A percentile compares a stretch with the other conserved stretches of the same genome.
phyloP scores from a whole-genome alignment of 2,329 filamentous ascomycete species.

The Chrysosporium keratinophilum region DNA sequence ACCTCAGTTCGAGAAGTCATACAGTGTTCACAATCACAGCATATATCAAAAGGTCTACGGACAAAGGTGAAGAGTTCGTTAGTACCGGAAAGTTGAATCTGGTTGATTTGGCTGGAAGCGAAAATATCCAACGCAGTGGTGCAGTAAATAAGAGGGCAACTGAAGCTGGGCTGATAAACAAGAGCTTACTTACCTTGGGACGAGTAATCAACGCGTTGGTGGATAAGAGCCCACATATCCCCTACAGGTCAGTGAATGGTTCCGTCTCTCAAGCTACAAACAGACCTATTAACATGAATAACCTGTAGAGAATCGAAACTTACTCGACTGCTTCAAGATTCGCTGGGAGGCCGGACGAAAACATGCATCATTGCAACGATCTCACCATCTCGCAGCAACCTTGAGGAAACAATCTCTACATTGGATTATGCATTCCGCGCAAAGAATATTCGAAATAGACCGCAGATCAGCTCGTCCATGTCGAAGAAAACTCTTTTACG shows the following conservation, averaged over 20 bases:
- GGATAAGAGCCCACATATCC: slow-evolving; percentile 80
- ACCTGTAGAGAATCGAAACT: slow-evolving; percentile 77
- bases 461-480: slow-evolving; percentile 82
- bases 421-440: slow-evolving; percentile 95
- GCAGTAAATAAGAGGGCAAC: slow-evolving; percentile 96
- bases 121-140: slow-evolving; percentile 93
- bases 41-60: slow-evolving; percentile 69
- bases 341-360: slow-evolving; percentile 86
- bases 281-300: neutral
- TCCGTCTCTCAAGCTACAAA: neutral
- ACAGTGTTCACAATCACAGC: slow-evolving; percentile 96
- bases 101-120: slow-evolving; percentile 91
- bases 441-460: slow-evolving; percentile 98
- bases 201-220: slow-evolving; percentile 96
- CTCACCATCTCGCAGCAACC: slow-evolving; percentile 84
- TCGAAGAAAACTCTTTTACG: slow-evolving; percentile 85
- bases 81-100: slow-evolving; percentile 90
- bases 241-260: slow-evolving; percentile 42
- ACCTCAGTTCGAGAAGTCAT: slow-evolving; percentile 91
- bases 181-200: slow-evolving; percentile 86
- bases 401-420: slow-evolving; percentile 97
- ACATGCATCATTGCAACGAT: slow-evolving; percentile 98
- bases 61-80: slow-evolving; percentile 80
- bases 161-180: slow-evolving; percentile 95
- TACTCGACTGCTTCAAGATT: slow-evolving; percentile 89